Conservation (phyloP, 2,329 filamentous ascomycete species). For the Colletotrichum sidae region DNA sequence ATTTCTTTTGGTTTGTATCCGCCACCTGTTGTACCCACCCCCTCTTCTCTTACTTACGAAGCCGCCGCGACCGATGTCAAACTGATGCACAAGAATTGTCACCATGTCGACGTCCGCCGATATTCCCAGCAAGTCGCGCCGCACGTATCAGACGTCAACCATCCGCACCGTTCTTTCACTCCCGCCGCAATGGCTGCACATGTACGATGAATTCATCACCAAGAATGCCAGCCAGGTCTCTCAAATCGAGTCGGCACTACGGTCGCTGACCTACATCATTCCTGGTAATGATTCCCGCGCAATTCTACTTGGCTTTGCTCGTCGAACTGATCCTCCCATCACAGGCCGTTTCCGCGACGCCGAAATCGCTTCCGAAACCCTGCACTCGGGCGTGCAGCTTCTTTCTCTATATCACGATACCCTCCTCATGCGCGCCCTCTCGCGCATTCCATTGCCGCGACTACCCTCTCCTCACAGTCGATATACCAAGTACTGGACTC, state of each 20-base stretch:
- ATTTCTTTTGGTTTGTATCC: not conserved
- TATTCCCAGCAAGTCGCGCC: constrained; percentile 34
- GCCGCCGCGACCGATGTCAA: no score
- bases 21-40: not conserved
- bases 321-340: constrained; percentile 4
- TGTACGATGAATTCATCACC: constrained; percentile 91
- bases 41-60: not conserved
- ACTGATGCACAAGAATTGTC: constrained; percentile 11
- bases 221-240: constrained; percentile 94
- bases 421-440: constrained; percentile 76
- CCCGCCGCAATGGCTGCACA: constrained; percentile 74
- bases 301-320: not conserved
- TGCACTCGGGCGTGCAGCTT: constrained; percentile 89
- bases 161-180: constrained; percentile 58
- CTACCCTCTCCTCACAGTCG: constrained; percentile 69
- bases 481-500: constrained; percentile 76
- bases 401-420: constrained; percentile 94
- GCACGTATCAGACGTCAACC: constrained; percentile 29
- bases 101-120: constrained; percentile 37
- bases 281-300: constrained; percentile 67
- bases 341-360: constrained; percentile 89
- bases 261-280: constrained; percentile 95
- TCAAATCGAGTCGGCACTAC: constrained; percentile 92
- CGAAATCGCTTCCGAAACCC: constrained; percentile 92
- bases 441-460: constrained; percentile 66